Conservation (phyloP, 1,139 yeast genomes). For the Schizosaccharomyces versatilis region DNA sequence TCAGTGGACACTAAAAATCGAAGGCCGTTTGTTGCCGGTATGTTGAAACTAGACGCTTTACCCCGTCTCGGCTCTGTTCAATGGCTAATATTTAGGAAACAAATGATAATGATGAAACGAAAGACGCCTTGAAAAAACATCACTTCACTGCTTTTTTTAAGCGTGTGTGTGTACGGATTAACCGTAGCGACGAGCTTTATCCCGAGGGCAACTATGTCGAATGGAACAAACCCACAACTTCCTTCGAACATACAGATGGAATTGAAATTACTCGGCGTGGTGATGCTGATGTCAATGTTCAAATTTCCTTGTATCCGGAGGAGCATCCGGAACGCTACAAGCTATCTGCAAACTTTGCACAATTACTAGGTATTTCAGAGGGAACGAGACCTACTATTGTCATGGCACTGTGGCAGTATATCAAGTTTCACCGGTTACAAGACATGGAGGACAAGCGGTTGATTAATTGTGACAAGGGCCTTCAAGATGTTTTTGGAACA, state of each 20-base stretch:
- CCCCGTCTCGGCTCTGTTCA: slow-evolving; percentile 11
- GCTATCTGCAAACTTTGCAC: slow-evolving; percentile 42
- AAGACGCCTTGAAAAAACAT: slow-evolving; percentile 25
- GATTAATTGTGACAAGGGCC: slow-evolving; percentile 46
- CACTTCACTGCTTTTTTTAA: slow-evolving; percentile 66
- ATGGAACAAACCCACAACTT: slow-evolving; percentile 35
- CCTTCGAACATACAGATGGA: slow-evolving; percentile 38
- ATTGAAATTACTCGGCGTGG: slow-evolving; percentile 72
- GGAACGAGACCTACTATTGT: slow-evolving; percentile 75
- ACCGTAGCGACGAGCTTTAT: slow-evolving; percentile 23
- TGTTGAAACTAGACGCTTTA: background rate
- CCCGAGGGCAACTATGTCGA: slow-evolving; percentile 29
- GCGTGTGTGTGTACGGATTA: slow-evolving; percentile 61
- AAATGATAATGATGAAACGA: slow-evolving; percentile 13
- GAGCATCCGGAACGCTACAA: slow-evolving; percentile 44
- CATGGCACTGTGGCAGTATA: slow-evolving; percentile 71
- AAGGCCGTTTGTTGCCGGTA: slow-evolving; percentile 50
- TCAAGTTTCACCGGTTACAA: slow-evolving; percentile 48
- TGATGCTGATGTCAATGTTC: slow-evolving; percentile 37
- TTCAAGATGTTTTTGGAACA: slow-evolving; percentile 35
- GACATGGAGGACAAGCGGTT: slow-evolving; percentile 33
- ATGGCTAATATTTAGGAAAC: slow-evolving; percentile 14
- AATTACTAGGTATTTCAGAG: slow-evolving; percentile 37
- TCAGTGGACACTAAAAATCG: slow-evolving; percentile 69
- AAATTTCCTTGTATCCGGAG: slow-evolving; percentile 60